phyloP scores from a whole-genome alignment of 2,329 filamentous ascomycete genomes.

The Trichoderma guizhouense region DNA sequence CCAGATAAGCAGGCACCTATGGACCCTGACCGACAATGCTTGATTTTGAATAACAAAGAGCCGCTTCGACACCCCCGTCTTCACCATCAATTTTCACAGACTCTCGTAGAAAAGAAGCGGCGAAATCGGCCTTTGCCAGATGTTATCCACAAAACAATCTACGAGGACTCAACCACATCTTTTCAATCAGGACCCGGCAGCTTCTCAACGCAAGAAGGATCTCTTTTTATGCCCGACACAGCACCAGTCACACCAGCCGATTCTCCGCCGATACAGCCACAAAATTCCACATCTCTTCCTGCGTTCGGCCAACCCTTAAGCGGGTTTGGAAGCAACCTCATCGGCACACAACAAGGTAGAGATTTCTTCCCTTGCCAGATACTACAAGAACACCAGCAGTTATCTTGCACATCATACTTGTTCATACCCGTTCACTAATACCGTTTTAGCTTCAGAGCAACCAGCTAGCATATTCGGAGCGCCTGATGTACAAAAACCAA shows the following conservation, averaged over 20 bases:
- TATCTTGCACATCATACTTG: not conserved
- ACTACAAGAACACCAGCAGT: not conserved
- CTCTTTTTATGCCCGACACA: constrained; percentile 30
- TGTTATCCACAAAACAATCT: constrained; percentile 55
- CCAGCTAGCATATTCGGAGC: not conserved
- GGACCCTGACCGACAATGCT: constrained; percentile 37
- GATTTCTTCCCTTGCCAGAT: not conserved
- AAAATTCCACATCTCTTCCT: constrained; percentile 5
- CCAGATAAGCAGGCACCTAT: constrained; percentile 33
- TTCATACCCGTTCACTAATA: constrained; percentile 1
- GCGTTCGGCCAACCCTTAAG: not conserved
- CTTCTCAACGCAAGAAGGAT: constrained; percentile 21
- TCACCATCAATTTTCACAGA: constrained; percentile 53
- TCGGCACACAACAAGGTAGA: constrained; percentile 12
- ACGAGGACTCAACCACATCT: constrained; percentile 33
- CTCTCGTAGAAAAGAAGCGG: constrained; percentile 60
- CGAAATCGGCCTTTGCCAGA: constrained; percentile 48
- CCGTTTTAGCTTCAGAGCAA: constrained; percentile 8
- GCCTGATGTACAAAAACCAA: not conserved
- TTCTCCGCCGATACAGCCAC: not conserved
- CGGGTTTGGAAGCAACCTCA: not conserved
- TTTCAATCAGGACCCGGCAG: constrained; percentile 20
- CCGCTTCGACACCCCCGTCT: constrained; percentile 48
- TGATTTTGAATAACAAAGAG: constrained; percentile 44
- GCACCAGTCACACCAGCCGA: not conserved